Base-by-base conservation (phyloP, 2,329 filamentous ascomycete genomes). In the Ophiosphaerella narmari region DNA sequence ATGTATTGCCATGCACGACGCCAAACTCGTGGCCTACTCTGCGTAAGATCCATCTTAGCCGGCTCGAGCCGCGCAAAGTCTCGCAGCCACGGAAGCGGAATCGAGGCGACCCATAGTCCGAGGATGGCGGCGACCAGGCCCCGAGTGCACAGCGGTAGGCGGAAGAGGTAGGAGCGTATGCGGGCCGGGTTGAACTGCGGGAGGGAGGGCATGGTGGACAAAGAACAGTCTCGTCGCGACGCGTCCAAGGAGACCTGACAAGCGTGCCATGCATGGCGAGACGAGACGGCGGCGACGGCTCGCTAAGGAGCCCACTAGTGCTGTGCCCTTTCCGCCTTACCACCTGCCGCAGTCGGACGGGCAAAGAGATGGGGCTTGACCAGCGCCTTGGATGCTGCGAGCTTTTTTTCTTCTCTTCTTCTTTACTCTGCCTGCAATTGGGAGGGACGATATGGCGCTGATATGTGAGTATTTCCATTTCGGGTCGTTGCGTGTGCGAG, bases 81-180 rank as follows among this genome's bases (percentile, higher is more conserved):
- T 65, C 82, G 78, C 46, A 96, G 82, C 85, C 87, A 92, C 7
- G 86, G 77, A 13, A 84, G 80, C 63, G 89, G 87, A 34, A 92
- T 71, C 38, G 86, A 82, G 6, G 87, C 78, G 32, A 90, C 63
- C 85, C 88, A 95, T 55, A 90, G 81, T 11, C 79, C 76, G 29
- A 88, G 66, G 49, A 96, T 89, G 38, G 86, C 74, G 4, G 86
- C 66, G 16, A 91, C 71, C 12, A 91, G 82, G 14, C 82, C 73
- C 43, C 92, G 85, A 23, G 94, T 97, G 70, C 94, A 91, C 1
- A 97, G 80, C 32, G 94, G 93, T n/a, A 97, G 80, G 41, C 91
- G 87, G 52, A 90, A 80, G 59, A 96, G 67, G 72, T 96, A 97
- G 7, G 89, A 90, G 59, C 90, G 87, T 63, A 91, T 81, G 61